Conservation (phyloP, 2,329 filamentous ascomycete genomes). For the Xylaria sp. region DNA sequence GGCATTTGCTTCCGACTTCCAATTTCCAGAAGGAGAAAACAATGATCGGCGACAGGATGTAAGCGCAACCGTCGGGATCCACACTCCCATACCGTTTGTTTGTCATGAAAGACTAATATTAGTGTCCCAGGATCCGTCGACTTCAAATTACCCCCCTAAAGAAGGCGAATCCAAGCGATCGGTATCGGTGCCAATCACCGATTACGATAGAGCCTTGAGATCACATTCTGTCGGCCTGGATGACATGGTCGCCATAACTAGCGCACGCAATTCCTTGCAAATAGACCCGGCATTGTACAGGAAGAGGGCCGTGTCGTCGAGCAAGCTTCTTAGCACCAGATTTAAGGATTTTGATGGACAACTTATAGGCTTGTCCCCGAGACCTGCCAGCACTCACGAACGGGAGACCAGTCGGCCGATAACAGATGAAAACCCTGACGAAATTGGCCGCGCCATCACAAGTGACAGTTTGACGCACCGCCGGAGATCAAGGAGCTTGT, state of each 20-base stretch:
- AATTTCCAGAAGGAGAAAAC: conserved; percentile 31
- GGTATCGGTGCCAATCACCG: conserved; percentile 61
- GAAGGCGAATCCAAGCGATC: conserved; percentile 55
- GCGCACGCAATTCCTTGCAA: conserved; percentile 56
- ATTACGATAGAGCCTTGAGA: conserved; percentile 61
- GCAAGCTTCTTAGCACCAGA: conserved; percentile 43
- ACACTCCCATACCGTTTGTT: neutral
- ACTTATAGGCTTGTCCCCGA: conserved; percentile 59
- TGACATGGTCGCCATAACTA: conserved; percentile 56
- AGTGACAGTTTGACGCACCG: conserved; percentile 53
- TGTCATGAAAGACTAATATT: conserved; percentile 2
- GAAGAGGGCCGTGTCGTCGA: conserved; percentile 47
- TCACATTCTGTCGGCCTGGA: conserved; percentile 64
- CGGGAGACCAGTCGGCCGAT: conserved; percentile 46
- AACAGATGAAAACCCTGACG: conserved; percentile 49
- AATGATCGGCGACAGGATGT: conserved; percentile 53
- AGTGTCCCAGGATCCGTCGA: conserved; percentile 43
- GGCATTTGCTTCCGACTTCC: conserved; percentile 33
- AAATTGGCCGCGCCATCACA: conserved; percentile 65
- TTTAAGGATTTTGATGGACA: conserved; percentile 45
- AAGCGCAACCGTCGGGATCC: conserved; percentile 35
- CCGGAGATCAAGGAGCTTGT: conserved; percentile 62
- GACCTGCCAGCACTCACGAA: conserved; percentile 63
- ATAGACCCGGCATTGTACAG: conserved; percentile 45
- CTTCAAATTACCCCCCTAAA: conserved; percentile 37